Conservation (phyloP, 352 stramenopile genomes). For the Blastocystis sp. region DNA sequence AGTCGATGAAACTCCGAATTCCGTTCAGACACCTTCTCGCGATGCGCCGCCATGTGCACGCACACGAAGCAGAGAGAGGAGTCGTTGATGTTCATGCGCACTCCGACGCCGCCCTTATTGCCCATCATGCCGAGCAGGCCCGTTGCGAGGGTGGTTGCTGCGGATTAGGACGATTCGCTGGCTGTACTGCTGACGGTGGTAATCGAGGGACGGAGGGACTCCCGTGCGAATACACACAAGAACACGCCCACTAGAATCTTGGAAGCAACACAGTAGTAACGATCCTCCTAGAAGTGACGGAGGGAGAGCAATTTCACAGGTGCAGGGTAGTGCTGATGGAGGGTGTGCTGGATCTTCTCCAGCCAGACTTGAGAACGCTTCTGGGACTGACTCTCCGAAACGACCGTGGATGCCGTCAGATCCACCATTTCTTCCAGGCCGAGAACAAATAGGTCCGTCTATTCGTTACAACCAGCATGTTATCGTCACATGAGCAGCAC, state of each 20-base stretch:
- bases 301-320: background rate
- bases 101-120: constrained; percentile 94
- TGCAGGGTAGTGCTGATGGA: constrained; percentile 79
- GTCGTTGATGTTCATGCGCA: constrained; percentile 93
- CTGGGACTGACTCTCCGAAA: constrained; percentile 90
- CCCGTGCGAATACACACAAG: constrained; percentile 89
- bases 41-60: constrained; percentile 93
- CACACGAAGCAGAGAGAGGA: constrained; percentile 97
- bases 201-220: constrained; percentile 68
- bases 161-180: constrained; percentile 67
- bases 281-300: constrained; percentile 62
- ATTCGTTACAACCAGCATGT: background rate
- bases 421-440: constrained; percentile 99
- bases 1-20: constrained; percentile 89
- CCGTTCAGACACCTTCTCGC: constrained; percentile 90
- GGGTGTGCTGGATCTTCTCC: constrained; percentile 81
- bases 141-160: constrained; percentile 84
- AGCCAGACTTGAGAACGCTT: constrained; percentile 83
- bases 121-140: constrained; percentile 97
- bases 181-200: constrained; percentile 69
- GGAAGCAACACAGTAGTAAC: constrained; percentile 79
- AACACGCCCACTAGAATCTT: constrained; percentile 94
- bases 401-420: constrained; percentile 96
- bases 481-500: constrained; percentile 71
- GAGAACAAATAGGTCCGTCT: constrained; percentile 80